A percentile compares a stretch with the other conserved stretches of the same genome.
phyloP scores from a whole-genome alignment of 1,284 basidiomycete genomes.

The Pulveroboletus sp. region DNA sequence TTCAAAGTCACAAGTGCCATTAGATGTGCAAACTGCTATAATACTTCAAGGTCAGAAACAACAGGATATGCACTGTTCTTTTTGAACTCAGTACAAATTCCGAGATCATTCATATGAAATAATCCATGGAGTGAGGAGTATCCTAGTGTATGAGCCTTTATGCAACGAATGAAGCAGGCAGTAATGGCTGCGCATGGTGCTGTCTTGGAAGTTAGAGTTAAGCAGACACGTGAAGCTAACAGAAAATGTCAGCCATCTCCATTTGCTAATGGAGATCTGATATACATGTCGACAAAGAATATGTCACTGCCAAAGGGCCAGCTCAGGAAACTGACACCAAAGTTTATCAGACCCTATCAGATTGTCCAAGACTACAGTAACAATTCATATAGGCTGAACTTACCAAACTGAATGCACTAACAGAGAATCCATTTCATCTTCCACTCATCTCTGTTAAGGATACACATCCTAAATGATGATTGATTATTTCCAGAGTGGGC shows the following conservation, averaged over 20 bases:
- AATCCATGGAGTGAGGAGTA: not conserved
- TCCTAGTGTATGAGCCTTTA: conserved; percentile 30
- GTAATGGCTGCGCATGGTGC: conserved; percentile 33
- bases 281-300: conserved; percentile 42
- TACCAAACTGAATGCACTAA: conserved; percentile 29
- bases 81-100: conserved; percentile 39
- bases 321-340: conserved; percentile 37
- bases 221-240: conserved; percentile 25
- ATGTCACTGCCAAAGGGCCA: conserved; percentile 33
- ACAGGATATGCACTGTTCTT: conserved; percentile 42
- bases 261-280: conserved; percentile 24
- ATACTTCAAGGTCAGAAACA: not conserved
- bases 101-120: conserved; percentile 34
- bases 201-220: conserved; percentile 32
- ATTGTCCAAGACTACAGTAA: conserved; percentile 27
- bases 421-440: conserved; percentile 36
- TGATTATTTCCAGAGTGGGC: conserved; percentile 29
- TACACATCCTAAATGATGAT: conserved; percentile 37
- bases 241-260: conserved; percentile 5
- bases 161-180: conserved; percentile 25
- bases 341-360: conserved; percentile 38
- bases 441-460: conserved; percentile 33
- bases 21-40: conserved; percentile 29
- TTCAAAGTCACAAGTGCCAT: too few relatives aligned
- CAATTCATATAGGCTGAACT: conserved; percentile 32